Evolutionary conservation across 148 eudicot genomes (phyloP), one percentile per base, ranked within the genome.

Genomic region (Vaccinium corymbosum): DNA sequence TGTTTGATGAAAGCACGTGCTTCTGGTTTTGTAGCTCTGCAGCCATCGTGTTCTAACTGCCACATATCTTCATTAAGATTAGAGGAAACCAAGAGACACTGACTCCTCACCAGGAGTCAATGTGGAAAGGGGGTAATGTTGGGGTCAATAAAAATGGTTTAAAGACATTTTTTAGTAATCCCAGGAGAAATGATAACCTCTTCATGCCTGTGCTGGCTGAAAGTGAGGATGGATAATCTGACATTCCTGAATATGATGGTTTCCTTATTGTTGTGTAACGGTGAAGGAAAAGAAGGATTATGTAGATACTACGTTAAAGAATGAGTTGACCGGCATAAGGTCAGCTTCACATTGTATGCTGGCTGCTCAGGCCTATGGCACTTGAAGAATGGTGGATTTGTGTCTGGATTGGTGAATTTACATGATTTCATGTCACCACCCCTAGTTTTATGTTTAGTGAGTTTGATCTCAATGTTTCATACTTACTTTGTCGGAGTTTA

Each of bases 331-430:
- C 49, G 32, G 56, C 56, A 49, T 52, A 52, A 10, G 52, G 42
- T 42, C 17, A 15, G 25, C 50, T 51, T 16, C 62, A 20, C 11
- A 50, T 22, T 51, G 20, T 52, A 53, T 52, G 35, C 12, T 78
- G 38, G 80, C 55, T 78, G 46, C 59, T n/a, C 57, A 51, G 17
- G 38, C 57, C 59, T 77, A 49, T 50, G 19, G 7, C 55, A 49
- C 80, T 35, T 25, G 80, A 78, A 78, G 80, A 25, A 78, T 78
- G 42, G 17, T 15, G 46, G 62, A 29, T 22, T 55, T 52, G 62
- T 53, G 53, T 51, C 46, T 78, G 46, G 29, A 78, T 52, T 22
- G 22, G 25, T 64, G 29, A 64, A 64, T 64, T 64, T n/a, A 6
- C 80, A 52, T 53, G 38, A 78, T 56, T 15, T 78, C 59, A 51